A percentile compares a stretch with the other conserved stretches of the same genome.
Evolutionary conservation across 495 filamentous ascomycete species (phyloP).

Genomic region (Penicillium crystallinum): DNA sequence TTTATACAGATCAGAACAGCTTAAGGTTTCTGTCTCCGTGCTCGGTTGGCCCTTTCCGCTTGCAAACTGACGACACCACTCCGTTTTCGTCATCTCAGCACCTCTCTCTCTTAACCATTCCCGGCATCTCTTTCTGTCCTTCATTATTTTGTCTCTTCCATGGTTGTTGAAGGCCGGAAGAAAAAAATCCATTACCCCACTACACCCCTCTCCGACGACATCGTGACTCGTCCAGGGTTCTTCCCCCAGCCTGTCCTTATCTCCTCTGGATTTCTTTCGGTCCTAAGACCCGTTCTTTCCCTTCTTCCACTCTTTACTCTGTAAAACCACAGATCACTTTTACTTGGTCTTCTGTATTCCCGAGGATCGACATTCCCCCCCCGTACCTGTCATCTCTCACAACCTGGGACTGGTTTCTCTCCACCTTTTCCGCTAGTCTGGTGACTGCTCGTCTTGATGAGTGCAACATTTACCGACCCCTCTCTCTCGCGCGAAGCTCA

Average conservation of each 20-base stretch:
- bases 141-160: conserved; percentile 1
- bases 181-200: conserved; percentile 10
- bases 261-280: conserved; percentile 6
- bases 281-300: conserved; percentile 5
- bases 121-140: conserved; percentile 13
- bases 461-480: conserved; percentile 43
- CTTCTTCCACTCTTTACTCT: conserved; percentile 6
- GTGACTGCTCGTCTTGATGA: conserved; percentile 42
- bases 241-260: conserved; percentile 16
- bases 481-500: conserved; percentile 43
- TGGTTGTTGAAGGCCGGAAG: conserved; percentile 1
- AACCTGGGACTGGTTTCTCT: conserved; percentile 21
- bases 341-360: conserved; percentile 13
- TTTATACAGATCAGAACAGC: neutral
- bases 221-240: conserved; percentile 19
- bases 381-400: conserved; percentile 13
- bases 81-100: conserved; percentile 14
- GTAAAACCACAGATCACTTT: conserved; percentile 8
- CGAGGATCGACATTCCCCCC: conserved; percentile 13
- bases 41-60: conserved; percentile 21
- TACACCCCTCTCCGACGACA: conserved; percentile 21
- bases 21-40: conserved; percentile 8
- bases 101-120: conserved; percentile 4
- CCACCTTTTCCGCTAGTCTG: conserved; percentile 6
- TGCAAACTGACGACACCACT: conserved; percentile 36